phyloP scores from a whole-genome alignment of 208 protist genomes.

The Trypanosomatidae sp. region DNA sequence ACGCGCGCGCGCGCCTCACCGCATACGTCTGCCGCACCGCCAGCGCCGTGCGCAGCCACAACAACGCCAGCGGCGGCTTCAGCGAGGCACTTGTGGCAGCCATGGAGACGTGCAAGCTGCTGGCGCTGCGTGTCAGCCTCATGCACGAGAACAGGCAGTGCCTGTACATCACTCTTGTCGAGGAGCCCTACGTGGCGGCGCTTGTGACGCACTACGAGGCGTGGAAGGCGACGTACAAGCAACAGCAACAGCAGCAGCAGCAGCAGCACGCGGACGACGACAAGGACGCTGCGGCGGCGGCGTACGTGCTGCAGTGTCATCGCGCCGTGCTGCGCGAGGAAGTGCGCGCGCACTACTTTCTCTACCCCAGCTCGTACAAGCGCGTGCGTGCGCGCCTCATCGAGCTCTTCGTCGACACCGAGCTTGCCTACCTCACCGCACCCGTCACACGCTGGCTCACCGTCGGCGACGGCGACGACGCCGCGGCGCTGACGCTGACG shows the following conservation, averaged over 20 bases:
- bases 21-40: too few relatives aligned
- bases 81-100: too few relatives aligned
- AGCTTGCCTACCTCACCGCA: too few relatives aligned
- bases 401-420: too few relatives aligned
- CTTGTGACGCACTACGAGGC: slow-evolving; percentile 20
- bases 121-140: slow-evolving; percentile 43
- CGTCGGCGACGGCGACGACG: too few relatives aligned
- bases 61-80: too few relatives aligned
- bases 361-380: slow-evolving; percentile 31
- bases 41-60: slow-evolving; percentile 5
- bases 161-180: slow-evolving; percentile 38
- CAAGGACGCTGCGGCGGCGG: too few relatives aligned
- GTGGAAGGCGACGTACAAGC: slow-evolving; percentile 19
- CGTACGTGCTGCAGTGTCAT: slow-evolving; percentile 26
- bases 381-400: slow-evolving; percentile 23
- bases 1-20: too few relatives aligned
- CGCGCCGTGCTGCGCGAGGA: slow-evolving; percentile 26
- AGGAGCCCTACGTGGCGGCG: slow-evolving; percentile 34
- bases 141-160: slow-evolving; percentile 32
- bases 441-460: too few relatives aligned
- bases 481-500: too few relatives aligned
- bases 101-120: slow-evolving; percentile 41
- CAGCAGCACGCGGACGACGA: too few relatives aligned
- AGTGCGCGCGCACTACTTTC: slow-evolving; percentile 25
- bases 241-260: too few relatives aligned